phyloP scores from a whole-genome alignment of 331 rosid genomes.

The Stylosanthes scabra region DNA sequence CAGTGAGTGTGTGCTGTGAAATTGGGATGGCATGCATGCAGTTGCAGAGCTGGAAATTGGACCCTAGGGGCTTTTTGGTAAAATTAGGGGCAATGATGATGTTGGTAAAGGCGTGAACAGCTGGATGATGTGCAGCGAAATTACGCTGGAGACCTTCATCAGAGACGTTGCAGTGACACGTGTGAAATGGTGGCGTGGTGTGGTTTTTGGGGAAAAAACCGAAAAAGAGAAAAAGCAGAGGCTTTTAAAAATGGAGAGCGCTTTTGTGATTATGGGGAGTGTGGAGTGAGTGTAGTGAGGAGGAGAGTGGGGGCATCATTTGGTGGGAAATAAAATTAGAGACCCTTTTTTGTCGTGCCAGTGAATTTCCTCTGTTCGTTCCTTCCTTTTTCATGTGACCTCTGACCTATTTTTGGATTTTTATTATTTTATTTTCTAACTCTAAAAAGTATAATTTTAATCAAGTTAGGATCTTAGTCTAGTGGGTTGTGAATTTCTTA shows the following conservation, averaged over 20 bases:
- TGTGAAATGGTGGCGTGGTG: conserved; percentile 19
- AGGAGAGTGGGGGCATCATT: background rate
- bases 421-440: background rate
- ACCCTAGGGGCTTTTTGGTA: conserved; percentile 37
- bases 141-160: conserved; percentile 25
- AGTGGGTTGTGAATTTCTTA: background rate
- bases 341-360: conserved; percentile 31
- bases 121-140: conserved; percentile 34
- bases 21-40: conserved; percentile 33
- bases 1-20: conserved; percentile 46
- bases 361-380: conserved; percentile 35
- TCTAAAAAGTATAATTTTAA: background rate
- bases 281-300: background rate
- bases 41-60: conserved; percentile 35
- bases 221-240: background rate
- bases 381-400: background rate
- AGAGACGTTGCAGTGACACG: conserved; percentile 36
- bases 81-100: background rate
- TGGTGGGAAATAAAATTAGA: background rate
- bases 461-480: background rate
- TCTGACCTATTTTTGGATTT: conserved; percentile 1
- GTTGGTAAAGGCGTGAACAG: conserved; percentile 62
- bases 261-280: background rate
- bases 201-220: background rate
- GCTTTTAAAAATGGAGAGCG: conserved; percentile 17